phyloP scores from a whole-genome alignment of 176 grass and related monocot genomes.

The Eremochloa ophiuroides region DNA sequence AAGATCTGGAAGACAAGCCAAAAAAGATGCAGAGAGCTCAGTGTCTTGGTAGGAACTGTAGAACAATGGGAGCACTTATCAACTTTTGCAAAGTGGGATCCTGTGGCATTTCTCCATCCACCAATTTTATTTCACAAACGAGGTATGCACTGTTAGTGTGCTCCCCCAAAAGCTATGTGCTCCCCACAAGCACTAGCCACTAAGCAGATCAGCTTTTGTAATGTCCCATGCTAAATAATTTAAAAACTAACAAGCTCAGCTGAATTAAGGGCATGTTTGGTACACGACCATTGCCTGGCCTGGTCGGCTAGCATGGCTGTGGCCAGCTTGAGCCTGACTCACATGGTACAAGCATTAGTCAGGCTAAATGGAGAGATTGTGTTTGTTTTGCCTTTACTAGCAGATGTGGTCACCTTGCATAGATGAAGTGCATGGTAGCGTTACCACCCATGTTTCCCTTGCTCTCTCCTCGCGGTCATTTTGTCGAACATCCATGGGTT shows the following conservation, averaged over 20 bases:
- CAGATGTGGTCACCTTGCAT: no score
- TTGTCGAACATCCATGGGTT: no score
- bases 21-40: neutral
- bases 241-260: neutral
- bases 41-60: slow-evolving; percentile 15
- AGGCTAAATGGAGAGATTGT: no score
- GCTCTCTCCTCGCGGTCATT: no score
- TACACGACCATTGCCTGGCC: no score
- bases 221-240: neutral
- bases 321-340: no score
- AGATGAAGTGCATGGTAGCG: no score
- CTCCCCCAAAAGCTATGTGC: slow-evolving; percentile 12
- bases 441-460: no score
- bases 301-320: no score
- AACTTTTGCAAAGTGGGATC: slow-evolving; percentile 40
- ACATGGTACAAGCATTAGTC: no score
- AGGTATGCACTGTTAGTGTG: slow-evolving; percentile 18
- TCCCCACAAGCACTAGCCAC: slow-evolving; percentile 15
- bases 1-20: slow-evolving; percentile 19
- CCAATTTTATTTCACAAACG: slow-evolving; percentile 33
- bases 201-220: slow-evolving; percentile 13
- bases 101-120: slow-evolving; percentile 20
- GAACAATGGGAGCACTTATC: slow-evolving; percentile 31
- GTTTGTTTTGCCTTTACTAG: no score
- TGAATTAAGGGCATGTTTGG: no score